These are phyloP conservation scores for Aspergillus novoparasiticus DNA, from an alignment of 2,329 filamentous ascomycete genomes.

Conservation along the genomic window DNA sequence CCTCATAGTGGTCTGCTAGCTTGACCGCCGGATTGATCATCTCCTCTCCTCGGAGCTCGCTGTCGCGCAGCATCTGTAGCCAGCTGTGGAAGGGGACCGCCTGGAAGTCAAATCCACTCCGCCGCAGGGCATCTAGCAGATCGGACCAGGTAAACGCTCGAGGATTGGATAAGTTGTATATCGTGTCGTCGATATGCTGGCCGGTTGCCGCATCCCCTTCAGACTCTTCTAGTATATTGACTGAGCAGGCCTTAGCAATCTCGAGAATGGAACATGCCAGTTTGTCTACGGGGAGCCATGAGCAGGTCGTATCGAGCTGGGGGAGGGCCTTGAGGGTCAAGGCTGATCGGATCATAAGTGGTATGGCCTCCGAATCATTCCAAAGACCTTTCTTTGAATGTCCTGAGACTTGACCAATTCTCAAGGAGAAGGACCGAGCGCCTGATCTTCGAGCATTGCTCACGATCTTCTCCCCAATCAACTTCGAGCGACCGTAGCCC, in stretches of 20 bases:
- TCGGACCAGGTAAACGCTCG: slow-evolving; percentile 37
- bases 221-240: slow-evolving; percentile 1
- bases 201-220: not conserved
- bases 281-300: slow-evolving; percentile 37
- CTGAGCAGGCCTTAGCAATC: slow-evolving; percentile 22
- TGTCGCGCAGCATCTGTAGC: slow-evolving; percentile 34
- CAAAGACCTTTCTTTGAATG: slow-evolving; percentile 36
- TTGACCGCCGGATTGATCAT: slow-evolving; percentile 36
- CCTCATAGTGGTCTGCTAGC: slow-evolving; percentile 32
- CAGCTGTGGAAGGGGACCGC: slow-evolving; percentile 37
- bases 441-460: slow-evolving; percentile 28
- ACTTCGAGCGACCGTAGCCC: slow-evolving; percentile 38
- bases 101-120: slow-evolving; percentile 38
- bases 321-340: slow-evolving; percentile 31
- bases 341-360: slow-evolving; percentile 36
- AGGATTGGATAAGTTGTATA: slow-evolving; percentile 37
- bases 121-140: slow-evolving; percentile 32
- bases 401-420: slow-evolving; percentile 39
- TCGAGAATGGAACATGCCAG: slow-evolving; percentile 31
- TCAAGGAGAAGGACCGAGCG: slow-evolving; percentile 32
- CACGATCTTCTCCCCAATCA: slow-evolving; percentile 35
- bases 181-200: slow-evolving; percentile 21
- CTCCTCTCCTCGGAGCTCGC: slow-evolving; percentile 31
- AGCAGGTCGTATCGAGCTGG: slow-evolving; percentile 26
- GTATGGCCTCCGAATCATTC: slow-evolving; percentile 38